A percentile compares a stretch with the other conserved stretches of the same genome.
Evolutionary conservation across 1,284 basidiomycete genomes (phyloP).

Genomic region (Melampsora medusae): DNA sequence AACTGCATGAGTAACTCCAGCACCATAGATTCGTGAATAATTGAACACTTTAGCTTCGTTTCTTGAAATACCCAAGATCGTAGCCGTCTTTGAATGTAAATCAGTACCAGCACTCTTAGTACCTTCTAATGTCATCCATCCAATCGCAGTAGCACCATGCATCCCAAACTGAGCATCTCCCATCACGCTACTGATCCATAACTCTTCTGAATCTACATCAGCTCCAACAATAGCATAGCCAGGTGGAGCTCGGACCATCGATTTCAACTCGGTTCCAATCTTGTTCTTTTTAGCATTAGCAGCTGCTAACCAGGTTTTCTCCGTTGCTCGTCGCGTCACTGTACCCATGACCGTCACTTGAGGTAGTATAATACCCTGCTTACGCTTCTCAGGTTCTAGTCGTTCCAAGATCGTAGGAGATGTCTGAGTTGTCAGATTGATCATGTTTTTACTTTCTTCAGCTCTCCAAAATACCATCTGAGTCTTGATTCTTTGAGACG

Average conservation of each 20-base stretch:
- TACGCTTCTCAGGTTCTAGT: conserved; percentile 56
- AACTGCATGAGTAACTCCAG: conserved; percentile 90
- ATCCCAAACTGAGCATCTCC: conserved; percentile 97
- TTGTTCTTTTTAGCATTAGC: conserved; percentile 97
- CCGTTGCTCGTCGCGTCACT: conserved; percentile 92
- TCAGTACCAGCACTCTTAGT: conserved; percentile 96
- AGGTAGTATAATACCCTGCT: conserved; percentile 87
- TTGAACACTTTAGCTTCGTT: conserved; percentile 99
- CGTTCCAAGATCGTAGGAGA: conserved; percentile 35
- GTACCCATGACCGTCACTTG: conserved; percentile 99
- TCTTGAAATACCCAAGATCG: conserved; percentile 85
- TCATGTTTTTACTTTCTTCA: conserved; percentile 56
- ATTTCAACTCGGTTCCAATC: conserved; percentile 94
- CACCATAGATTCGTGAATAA: conserved; percentile 97
- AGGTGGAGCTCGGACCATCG: conserved; percentile 89
- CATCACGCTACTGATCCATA: conserved; percentile 99
- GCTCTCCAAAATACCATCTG: conserved; percentile 87
- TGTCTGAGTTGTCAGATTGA: conserved; percentile 38
- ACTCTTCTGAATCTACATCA: conserved; percentile 96
- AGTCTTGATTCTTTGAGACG: conserved; percentile 83
- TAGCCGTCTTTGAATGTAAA: conserved; percentile 93
- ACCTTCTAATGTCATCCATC: conserved; percentile 99
- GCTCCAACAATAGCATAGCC: conserved; percentile 95
- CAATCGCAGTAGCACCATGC: conserved; percentile 93
- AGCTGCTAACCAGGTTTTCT: conserved; percentile 97